These are phyloP conservation scores for Fragaria nilgerrensis DNA, from an alignment of 306 rosid genomes.

Conservation along the genomic window DNA sequence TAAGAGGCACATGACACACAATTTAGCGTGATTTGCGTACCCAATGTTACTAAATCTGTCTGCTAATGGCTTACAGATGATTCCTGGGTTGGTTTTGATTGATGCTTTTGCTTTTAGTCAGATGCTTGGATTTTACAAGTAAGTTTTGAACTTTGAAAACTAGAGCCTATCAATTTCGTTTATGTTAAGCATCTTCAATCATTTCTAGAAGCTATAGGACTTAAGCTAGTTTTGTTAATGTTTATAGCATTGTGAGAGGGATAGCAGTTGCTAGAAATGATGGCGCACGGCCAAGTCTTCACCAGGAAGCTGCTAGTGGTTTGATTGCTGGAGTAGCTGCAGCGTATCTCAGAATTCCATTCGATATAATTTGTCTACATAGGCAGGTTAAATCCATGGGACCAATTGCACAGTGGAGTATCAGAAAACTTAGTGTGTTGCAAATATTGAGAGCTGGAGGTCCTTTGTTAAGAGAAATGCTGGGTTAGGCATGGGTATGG, in stretches of 20 bases:
- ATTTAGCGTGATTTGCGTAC: neutral
- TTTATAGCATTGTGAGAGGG: neutral
- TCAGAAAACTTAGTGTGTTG: neutral
- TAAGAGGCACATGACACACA: no score
- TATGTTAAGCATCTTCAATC: no score
- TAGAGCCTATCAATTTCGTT: neutral
- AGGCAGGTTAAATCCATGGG: neutral
- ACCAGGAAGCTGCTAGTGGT: constrained; percentile 14
- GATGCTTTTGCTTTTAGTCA: neutral
- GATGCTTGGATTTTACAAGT: neutral
- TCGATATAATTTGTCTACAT: neutral
- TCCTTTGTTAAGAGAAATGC: neutral
- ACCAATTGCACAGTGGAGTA: neutral
- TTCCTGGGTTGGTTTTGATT: neutral
- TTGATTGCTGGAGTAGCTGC: constrained; percentile 2
- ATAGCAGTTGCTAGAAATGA: neutral
- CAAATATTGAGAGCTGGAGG: neutral
- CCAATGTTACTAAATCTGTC: neutral
- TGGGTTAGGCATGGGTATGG: constrained; percentile 2
- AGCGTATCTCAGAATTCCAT: neutral
- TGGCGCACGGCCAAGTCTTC: neutral
- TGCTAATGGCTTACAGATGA: neutral
- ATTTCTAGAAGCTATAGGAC: no score
- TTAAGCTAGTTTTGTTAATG: no score
- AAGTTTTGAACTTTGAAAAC: neutral